A percentile compares a stretch with the other conserved stretches of the same genome.
phyloP scores from a whole-genome alignment of 1,284 basidiomycete species.

The Macrocystidia cucumis region DNA sequence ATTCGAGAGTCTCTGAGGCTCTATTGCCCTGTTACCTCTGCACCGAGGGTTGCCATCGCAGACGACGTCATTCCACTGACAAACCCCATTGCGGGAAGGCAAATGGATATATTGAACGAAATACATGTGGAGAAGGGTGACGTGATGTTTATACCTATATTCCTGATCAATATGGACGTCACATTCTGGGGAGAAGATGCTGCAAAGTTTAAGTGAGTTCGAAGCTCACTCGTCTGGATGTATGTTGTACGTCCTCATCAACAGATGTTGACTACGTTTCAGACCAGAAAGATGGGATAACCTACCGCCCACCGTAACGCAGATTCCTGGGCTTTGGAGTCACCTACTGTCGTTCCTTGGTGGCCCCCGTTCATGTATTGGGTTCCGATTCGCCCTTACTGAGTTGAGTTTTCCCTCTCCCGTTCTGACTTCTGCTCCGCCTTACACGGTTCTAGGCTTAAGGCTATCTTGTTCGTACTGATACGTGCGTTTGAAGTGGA shows the following conservation, averaged over 20 bases:
- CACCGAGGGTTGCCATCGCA: constrained; percentile 38
- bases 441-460: constrained; percentile 30
- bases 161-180: constrained; percentile 35
- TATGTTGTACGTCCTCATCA: neutral
- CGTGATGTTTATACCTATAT: constrained; percentile 37
- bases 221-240: neutral
- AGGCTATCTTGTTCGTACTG: constrained; percentile 50
- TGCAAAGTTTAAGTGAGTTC: constrained; percentile 23
- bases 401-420: constrained; percentile 34
- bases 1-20: constrained; percentile 66
- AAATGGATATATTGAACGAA: constrained; percentile 22
- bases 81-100: constrained; percentile 31
- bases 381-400: constrained; percentile 61
- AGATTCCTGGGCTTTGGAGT: constrained; percentile 51
- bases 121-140: constrained; percentile 28
- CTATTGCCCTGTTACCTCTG: constrained; percentile 50
- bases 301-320: constrained; percentile 31
- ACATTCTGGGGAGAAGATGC: constrained; percentile 51
- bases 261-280: neutral
- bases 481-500: constrained; percentile 49
- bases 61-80: constrained; percentile 56
- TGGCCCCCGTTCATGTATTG: constrained; percentile 57
- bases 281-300: constrained; percentile 56
- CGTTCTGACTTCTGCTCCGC: neutral
- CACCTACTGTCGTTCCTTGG: constrained; percentile 55